Base-by-base conservation (phyloP, 257 asterid species). In the Sherardia arvensis region DNA sequence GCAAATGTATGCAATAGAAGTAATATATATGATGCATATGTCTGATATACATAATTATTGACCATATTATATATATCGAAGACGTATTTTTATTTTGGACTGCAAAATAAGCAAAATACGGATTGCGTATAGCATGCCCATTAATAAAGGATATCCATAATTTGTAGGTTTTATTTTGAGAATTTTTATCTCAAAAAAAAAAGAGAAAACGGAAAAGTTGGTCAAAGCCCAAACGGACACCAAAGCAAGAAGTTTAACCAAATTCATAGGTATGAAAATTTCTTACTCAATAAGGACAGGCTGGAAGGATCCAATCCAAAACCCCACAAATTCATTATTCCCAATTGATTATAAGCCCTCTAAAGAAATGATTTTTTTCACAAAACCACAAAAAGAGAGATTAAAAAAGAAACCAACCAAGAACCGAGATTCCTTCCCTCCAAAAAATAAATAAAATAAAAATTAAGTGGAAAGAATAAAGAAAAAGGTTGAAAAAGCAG, bases 311-410 rank as follows among this genome's bases (percentile, higher is more conserved):
- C 81, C 84, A 78, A 82, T 71, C 79, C 75, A 78, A 73, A 66
- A 67, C 78, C 74, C 86, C 87, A 87, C 89, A 78, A 86, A 74
- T 59, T 78, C 84, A 72, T 80, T 77, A 78, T 78, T 76, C 80
- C 75, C 83, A 77, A 82, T 81, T 82, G 80, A 78, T 76, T 69
- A 72, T 68, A 76, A 76, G 80, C 63, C 79, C 82, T 73, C 71
- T 29, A 62, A 59, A 61, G 49, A 59, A 64, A 73, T 69, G 43
- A 54, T 59, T 73, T 56, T 77, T 73, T 67, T 69, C 73, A 59
- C 72, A 73, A 75, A 74, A 67, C 71, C 77, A 69, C 70, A 71
- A 73, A 65, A 69, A 71, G 72, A 71, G 33, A 54, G 7, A 28
- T 8, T 56, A 30, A 66, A 53, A 53, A 38, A 66, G 43, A 17